phyloP scores from a whole-genome alignment of 371 early-diverging fungal species.

The Saksenaea vasiformis region DNA sequence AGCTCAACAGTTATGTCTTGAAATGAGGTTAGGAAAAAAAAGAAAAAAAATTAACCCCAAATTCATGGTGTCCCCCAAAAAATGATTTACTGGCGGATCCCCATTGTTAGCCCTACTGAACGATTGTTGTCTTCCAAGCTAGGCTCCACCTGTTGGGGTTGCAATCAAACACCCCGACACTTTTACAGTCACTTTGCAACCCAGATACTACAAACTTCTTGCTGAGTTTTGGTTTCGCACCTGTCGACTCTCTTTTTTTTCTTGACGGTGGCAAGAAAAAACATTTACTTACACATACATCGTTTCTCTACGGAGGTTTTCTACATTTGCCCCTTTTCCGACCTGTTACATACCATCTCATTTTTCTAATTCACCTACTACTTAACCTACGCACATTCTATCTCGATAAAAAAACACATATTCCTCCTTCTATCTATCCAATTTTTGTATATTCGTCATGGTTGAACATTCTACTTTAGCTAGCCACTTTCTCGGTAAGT shows the following conservation, averaged over 20 bases:
- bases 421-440: not conserved
- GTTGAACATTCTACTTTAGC: conserved; percentile 8
- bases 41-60: not conserved
- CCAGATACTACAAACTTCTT: conserved; percentile 7
- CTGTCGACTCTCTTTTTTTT: not conserved
- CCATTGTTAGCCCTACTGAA: not conserved
- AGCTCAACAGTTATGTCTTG: too few species aligned
- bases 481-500: conserved; percentile 10
- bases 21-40: too few species aligned
- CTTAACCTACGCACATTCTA: not conserved
- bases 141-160: conserved; percentile 6
- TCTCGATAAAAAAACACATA: not conserved
- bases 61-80: not conserved
- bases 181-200: conserved; percentile 10
- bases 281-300: too few species aligned
- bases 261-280: not conserved
- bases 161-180: conserved; percentile 5
- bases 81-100: not conserved
- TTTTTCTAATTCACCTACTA: not conserved
- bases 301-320: not conserved
- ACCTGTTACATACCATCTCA: conserved; percentile 1
- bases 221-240: conserved; percentile 2
- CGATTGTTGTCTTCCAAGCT: not conserved
- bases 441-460: conserved; percentile 2
- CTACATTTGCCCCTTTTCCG: not conserved